These are phyloP conservation scores for Kwoniella bestiolae DNA, from an alignment of 768 basidiomycete genomes.

Conservation along the genomic window DNA sequence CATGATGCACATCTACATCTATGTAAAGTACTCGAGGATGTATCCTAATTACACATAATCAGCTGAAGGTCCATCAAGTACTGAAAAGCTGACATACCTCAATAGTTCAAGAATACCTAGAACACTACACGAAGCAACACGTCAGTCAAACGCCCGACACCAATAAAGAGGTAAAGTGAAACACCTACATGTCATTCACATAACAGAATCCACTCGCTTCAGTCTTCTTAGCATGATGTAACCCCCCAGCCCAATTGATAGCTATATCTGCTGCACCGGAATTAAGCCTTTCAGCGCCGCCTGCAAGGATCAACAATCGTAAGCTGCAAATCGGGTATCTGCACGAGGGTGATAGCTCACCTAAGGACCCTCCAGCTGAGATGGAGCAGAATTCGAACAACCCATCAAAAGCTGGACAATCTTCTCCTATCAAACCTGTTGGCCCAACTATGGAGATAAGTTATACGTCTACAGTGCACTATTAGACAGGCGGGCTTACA, in stretches of 20 bases:
- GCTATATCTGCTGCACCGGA: conserved; percentile 78
- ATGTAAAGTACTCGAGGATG: conserved; percentile 87
- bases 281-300: conserved; percentile 77
- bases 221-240: conserved; percentile 99
- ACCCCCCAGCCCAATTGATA: conserved; percentile 97
- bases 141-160: conserved; percentile 11
- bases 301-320: conserved; percentile 57
- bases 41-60: conserved; percentile 36
- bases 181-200: conserved; percentile 68
- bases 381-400: conserved; percentile 97
- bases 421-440: conserved; percentile 76
- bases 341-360: conserved; percentile 60
- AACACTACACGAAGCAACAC: conserved; percentile 65
- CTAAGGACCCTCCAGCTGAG: conserved; percentile 91
- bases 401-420: conserved; percentile 96
- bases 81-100: conserved; percentile 58
- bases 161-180: not conserved
- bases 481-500: conserved; percentile 64
- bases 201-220: conserved; percentile 99
- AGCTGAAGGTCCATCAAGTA: not conserved
- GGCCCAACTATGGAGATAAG: too few relatives aligned
- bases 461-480: too few relatives aligned
- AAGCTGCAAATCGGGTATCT: not conserved
- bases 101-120: conserved; percentile 90
- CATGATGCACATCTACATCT: conserved; percentile 98